Conservation (phyloP, 1,284 basidiomycete genomes). For the Naganishia sp. region DNA sequence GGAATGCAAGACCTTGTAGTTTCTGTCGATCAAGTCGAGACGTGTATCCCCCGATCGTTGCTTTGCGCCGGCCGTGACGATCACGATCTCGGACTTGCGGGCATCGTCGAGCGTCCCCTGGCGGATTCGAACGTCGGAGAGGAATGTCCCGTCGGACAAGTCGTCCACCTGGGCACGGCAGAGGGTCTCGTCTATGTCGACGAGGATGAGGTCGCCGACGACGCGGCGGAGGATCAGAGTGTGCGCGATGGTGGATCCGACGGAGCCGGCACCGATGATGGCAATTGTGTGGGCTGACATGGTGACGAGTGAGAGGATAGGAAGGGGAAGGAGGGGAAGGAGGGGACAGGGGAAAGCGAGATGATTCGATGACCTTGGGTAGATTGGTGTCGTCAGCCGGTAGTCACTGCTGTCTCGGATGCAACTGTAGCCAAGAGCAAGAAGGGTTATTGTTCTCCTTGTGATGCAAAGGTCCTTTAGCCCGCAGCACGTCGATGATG, state of each 20-base stretch:
- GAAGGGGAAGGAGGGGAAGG: no score
- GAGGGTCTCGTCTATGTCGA: slow-evolving; percentile 25
- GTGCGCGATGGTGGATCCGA: slow-evolving; percentile 29
- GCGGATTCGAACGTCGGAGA: slow-evolving; percentile 21
- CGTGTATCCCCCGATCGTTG: slow-evolving; percentile 25
- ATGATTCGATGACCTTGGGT: not conserved
- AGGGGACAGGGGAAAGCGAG: no score
- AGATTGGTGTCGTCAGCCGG: not conserved
- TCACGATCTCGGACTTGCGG: slow-evolving; percentile 15
- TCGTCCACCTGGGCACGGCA: slow-evolving; percentile 31
- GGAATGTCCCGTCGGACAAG: slow-evolving; percentile 28
- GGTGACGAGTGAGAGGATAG: not conserved
- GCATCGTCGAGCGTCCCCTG: slow-evolving; percentile 28
- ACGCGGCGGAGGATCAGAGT: slow-evolving; percentile 27
- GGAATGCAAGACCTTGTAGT: slow-evolving; percentile 29
- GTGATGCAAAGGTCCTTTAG: no score
- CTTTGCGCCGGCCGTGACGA: slow-evolving; percentile 30
- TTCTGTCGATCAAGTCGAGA: slow-evolving; percentile 28
- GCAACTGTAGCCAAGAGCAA: no score
- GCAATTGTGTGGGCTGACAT: slow-evolving; percentile 30
- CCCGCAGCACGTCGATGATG: no score
- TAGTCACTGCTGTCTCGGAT: no score
- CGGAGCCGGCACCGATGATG: slow-evolving; percentile 31
- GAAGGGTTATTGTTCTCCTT: no score
- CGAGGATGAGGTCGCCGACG: slow-evolving; percentile 30